A percentile compares a stretch with the other conserved stretches of the same genome.
Evolutionary conservation across 768 basidiomycete species (phyloP).

Genomic region (Lactifluus piperatus): DNA sequence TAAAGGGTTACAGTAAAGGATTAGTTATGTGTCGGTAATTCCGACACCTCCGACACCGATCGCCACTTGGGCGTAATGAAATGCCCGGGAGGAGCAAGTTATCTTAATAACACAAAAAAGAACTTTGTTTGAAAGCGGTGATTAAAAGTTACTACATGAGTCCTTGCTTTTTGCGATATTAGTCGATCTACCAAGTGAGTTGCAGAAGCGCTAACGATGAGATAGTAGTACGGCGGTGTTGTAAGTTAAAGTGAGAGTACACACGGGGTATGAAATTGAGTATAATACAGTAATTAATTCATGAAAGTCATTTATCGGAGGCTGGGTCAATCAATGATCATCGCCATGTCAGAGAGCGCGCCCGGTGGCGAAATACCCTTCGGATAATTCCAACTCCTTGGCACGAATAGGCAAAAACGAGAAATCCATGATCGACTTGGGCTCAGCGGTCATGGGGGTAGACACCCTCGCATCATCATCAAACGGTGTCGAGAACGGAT

Average conservation of each 20-base stretch:
- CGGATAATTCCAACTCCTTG: background rate
- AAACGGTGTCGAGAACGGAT: constrained; percentile 73
- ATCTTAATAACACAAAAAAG: background rate
- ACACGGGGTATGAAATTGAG: background rate
- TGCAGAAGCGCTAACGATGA: background rate
- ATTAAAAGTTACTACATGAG: background rate
- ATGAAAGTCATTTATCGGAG: background rate
- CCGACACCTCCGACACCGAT: too few relatives aligned
- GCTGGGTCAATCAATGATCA: background rate
- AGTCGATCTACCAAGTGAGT: background rate
- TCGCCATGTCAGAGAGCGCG: constrained; percentile 8
- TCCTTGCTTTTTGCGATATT: background rate
- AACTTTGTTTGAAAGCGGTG: background rate
- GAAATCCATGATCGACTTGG: background rate
- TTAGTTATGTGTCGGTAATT: too few relatives aligned
- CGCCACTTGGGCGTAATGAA: too few relatives aligned
- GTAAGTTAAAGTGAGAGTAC: background rate
- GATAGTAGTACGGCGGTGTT: background rate
- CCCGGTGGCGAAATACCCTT: background rate
- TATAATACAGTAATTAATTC: background rate
- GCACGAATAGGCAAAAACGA: constrained; percentile 2
- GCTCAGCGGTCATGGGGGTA: background rate
- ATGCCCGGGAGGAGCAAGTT: background rate
- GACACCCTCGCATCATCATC: constrained; percentile 46
- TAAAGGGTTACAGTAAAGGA: too few relatives aligned